A percentile compares a stretch with the other conserved stretches of the same genome.
Conservation (phyloP, 169 alveolate genomes). For the Cryptosporidium bovis region DNA sequence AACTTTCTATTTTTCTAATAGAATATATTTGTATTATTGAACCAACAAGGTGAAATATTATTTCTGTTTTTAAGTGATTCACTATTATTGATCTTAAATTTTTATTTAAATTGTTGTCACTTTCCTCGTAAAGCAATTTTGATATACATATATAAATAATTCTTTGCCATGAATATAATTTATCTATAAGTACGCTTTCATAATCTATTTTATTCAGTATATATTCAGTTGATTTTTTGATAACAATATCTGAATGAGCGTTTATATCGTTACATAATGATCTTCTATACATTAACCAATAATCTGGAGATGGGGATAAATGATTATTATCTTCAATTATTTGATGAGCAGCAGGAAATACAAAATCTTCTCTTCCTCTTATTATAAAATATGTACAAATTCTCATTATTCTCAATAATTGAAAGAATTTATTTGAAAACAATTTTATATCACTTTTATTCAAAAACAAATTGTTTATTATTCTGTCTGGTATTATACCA, state of each 20-base stretch:
- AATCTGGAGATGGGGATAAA: conserved; percentile 77
- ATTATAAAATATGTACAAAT: conserved; percentile 83
- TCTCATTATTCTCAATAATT: conserved; percentile 82
- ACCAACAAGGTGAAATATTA: conserved; percentile 83
- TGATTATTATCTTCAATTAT: conserved; percentile 64
- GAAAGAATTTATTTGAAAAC: conserved; percentile 76
- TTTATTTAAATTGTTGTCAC: not conserved
- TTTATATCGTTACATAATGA: conserved; percentile 39
- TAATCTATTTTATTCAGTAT: conserved; percentile 68
- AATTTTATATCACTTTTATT: conserved; percentile 3
- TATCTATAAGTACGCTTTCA: conserved; percentile 77
- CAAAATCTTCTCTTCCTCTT: conserved; percentile 82
- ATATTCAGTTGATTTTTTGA: conserved; percentile 26
- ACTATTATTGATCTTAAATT: not conserved
- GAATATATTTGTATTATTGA: conserved; percentile 83
- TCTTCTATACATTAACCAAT: conserved; percentile 77
- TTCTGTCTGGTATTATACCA: conserved; percentile 79
- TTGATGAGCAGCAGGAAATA: conserved; percentile 73
- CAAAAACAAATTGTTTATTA: conserved; percentile 39
- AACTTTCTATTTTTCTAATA: conserved; percentile 18
- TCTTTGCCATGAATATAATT: conserved; percentile 86
- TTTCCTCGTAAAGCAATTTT: conserved; percentile 22
- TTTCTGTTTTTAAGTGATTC: conserved; percentile 81
- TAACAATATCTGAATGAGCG: conserved; percentile 3
- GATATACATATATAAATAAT: conserved; percentile 79